phyloP scores from a whole-genome alignment of 108 stramenopile species.

The Nitzschia sp. region DNA sequence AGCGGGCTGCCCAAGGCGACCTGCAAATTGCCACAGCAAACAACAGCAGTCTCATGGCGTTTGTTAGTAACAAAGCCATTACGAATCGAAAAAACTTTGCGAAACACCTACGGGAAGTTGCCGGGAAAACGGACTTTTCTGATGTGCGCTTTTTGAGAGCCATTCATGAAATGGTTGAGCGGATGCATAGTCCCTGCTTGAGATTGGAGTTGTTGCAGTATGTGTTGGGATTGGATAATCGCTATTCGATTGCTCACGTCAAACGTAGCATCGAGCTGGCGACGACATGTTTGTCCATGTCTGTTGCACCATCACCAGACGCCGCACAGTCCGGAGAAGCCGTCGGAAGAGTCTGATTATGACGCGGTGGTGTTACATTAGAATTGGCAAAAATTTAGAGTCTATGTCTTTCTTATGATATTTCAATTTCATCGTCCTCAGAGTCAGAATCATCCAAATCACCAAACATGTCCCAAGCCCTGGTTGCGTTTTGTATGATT shows the following conservation, averaged over 20 bases:
- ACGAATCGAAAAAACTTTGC: slow-evolving; percentile 81
- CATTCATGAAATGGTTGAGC: slow-evolving; percentile 60
- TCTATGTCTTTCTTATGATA: too few species aligned
- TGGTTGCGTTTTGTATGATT: slow-evolving; percentile 5
- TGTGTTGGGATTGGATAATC: slow-evolving; percentile 86
- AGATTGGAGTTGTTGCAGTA: slow-evolving; percentile 88
- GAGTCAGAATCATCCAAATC: slow-evolving; percentile 8
- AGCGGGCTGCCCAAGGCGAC: slow-evolving; percentile 85
- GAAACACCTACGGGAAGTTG: slow-evolving; percentile 63
- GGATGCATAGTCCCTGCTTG: slow-evolving; percentile 84
- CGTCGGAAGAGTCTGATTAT: too few species aligned
- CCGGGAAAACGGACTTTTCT: slow-evolving; percentile 63
- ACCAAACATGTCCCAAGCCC: slow-evolving; percentile 6
- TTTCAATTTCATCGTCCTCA: neutral
- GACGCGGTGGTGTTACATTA: too few species aligned
- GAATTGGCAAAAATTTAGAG: too few species aligned
- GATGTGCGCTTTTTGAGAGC: slow-evolving; percentile 62
- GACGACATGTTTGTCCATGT: slow-evolving; percentile 64
- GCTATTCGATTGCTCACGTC: slow-evolving; percentile 86
- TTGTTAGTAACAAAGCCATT: slow-evolving; percentile 86
- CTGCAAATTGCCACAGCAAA: slow-evolving; percentile 80
- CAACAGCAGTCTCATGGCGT: slow-evolving; percentile 80
- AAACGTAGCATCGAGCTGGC: slow-evolving; percentile 79
- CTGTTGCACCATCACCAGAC: slow-evolving; percentile 1
- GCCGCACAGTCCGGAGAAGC: neutral